Base-by-base conservation (phyloP, 768 basidiomycete genomes). In the Serendipita indica region DNA sequence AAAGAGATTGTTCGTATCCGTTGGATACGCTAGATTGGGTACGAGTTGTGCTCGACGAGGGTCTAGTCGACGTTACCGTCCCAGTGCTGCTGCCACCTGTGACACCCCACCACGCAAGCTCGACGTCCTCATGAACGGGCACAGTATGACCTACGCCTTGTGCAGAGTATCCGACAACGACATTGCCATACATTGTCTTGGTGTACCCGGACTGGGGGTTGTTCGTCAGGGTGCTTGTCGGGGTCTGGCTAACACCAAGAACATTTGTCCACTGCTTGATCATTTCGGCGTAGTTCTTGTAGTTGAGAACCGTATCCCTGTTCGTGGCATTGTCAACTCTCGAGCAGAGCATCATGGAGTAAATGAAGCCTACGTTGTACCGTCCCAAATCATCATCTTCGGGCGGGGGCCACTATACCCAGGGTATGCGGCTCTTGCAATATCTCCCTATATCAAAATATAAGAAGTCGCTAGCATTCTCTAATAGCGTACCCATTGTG, bases 231-330 rank as follows among this genome's bases (percentile, higher is more conserved):
- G 69, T 72, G 5, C 71, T 67, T 12, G 67, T 66, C 1, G 78
- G 71, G 3, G 75, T 77, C 33, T 64, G 64, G 59, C 69, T 70
- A 63, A 73, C 71, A 3, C 74, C 74, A 62, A 79, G 77, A 39
- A 81, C 72, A 61, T 76, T 78, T 30, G 77, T 77, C 79, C 79
- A 80, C 63, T 80, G 72, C 64, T 77, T 77, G 63, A 79, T 69
- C 56, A 72, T 76, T 66, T 80, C 75, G 27, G 63, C 68, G 65
- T 74, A 78, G 70, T 79, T 79, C 57, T 72, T 67, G 43, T 72
- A 73, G 68, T 72, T 74, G 56, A 80, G 71, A 2, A 75, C 77
- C 13, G 73, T 74, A 63, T 80, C 79, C 39, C 75, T 77, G 57
- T 20, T 60, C n/a, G 12, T 20, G 33, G 28, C 7, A 3, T 28